phyloP scores from a whole-genome alignment of 2,329 filamentous ascomycete genomes.

The Gyromitra esculenta region DNA sequence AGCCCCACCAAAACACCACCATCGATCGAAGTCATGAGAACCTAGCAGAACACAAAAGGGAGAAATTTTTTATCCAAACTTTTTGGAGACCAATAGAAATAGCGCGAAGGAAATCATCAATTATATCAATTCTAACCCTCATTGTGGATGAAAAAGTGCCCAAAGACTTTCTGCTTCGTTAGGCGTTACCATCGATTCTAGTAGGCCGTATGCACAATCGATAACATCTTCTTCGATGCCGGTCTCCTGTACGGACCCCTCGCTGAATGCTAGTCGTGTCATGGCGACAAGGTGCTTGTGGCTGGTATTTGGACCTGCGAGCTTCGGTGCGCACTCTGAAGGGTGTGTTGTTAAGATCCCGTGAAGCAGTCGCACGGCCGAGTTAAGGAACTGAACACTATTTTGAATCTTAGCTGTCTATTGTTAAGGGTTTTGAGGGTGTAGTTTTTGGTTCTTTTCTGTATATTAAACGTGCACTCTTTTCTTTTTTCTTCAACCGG shows the following conservation, averaged over 20 bases:
- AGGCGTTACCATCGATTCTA: conserved; percentile 82
- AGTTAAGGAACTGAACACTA: conserved; percentile 67
- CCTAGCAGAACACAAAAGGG: not conserved
- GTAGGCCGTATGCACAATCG: conserved; percentile 80
- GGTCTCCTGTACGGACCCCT: conserved; percentile 78
- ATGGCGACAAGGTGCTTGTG: conserved; percentile 85
- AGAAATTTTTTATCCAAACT: conserved; percentile 4
- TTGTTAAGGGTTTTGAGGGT: not conserved
- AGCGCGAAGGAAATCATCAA: not conserved
- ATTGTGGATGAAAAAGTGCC: conserved; percentile 56
- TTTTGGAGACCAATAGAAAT: conserved; percentile 6
- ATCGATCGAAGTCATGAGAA: conserved; percentile 16
- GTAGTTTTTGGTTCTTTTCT: conserved; percentile 9
- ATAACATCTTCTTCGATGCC: conserved; percentile 80
- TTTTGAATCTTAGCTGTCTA: conserved; percentile 58
- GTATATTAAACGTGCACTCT: conserved; percentile 23
- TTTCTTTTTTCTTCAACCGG: conserved; percentile 21
- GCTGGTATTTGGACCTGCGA: conserved; percentile 74
- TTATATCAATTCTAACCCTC: not conserved
- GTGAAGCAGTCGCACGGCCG: conserved; percentile 70
- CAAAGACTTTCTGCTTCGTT: conserved; percentile 75
- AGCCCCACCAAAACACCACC: conserved; percentile 17
- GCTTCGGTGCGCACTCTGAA: conserved; percentile 65
- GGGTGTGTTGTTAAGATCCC: conserved; percentile 68
- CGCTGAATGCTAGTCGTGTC: conserved; percentile 83